phyloP scores from a whole-genome alignment of 371 early-diverging fungal genomes.

The Mucor sp. region DNA sequence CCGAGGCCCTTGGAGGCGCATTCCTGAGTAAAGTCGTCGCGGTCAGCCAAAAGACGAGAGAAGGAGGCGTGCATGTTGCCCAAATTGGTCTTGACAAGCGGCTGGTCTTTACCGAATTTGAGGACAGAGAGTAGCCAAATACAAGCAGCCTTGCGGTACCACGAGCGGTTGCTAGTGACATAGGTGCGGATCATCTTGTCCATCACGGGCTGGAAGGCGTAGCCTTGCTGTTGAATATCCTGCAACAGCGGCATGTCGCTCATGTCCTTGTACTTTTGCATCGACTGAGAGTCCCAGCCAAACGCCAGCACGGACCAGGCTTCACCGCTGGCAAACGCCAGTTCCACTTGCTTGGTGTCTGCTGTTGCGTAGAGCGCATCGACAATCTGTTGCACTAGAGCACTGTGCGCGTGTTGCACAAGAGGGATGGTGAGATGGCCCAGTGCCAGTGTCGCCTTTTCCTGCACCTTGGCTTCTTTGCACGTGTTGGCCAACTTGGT shows the following conservation, averaged over 20 bases:
- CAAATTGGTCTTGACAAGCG: conserved; percentile 53
- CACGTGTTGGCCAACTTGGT: conserved; percentile 48
- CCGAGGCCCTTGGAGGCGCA: conserved; percentile 89
- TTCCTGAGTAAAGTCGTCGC: conserved; percentile 83
- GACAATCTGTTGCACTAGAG: conserved; percentile 40
- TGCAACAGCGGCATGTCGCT: conserved; percentile 42
- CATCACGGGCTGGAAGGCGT: conserved; percentile 41
- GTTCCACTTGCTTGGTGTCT: conserved; percentile 77
- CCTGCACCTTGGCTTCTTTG: conserved; percentile 78
- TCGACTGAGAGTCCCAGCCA: conserved; percentile 74
- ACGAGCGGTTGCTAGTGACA: conserved; percentile 56
- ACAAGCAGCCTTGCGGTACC: conserved; percentile 78
- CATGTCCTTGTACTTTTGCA: conserved; percentile 69
- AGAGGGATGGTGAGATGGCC: conserved; percentile 69
- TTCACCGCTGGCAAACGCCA: conserved; percentile 85
- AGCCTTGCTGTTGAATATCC: not conserved
- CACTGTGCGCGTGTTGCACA: conserved; percentile 17
- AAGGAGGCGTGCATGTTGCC: conserved; percentile 69
- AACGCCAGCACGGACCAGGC: conserved; percentile 69
- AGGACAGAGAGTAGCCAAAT: conserved; percentile 86
- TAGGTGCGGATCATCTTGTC: conserved; percentile 55
- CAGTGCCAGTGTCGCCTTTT: conserved; percentile 68
- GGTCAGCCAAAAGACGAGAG: conserved; percentile 76
- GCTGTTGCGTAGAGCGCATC: conserved; percentile 66
- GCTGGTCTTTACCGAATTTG: conserved; percentile 69